Conservation (phyloP, 2,329 filamentous ascomycete species). For the Botrytis galanthina region DNA sequence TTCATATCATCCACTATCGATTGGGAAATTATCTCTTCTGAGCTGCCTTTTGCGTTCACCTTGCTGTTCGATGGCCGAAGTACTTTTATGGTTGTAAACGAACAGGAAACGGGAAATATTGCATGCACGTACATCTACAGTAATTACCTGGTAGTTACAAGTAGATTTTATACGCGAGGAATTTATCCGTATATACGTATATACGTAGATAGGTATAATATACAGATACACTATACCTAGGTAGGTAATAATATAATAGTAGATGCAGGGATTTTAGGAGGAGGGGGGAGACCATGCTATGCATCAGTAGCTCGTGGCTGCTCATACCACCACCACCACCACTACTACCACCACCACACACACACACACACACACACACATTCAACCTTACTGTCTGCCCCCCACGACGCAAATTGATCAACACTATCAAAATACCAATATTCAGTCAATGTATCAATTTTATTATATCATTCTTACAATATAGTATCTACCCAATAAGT, state of each 20-base stretch:
- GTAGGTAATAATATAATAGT: not conserved
- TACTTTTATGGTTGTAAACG: not conserved
- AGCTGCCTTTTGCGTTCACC: not conserved
- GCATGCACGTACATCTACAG: not conserved
- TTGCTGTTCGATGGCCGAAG: not conserved
- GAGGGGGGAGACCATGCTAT: not conserved
- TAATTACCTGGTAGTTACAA: not conserved
- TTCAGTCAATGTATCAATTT: not conserved
- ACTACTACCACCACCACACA: not conserved
- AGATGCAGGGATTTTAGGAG: not conserved
- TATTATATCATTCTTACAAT: not conserved
- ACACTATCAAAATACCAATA: not conserved
- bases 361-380: not conserved
- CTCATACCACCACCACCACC: not conserved
- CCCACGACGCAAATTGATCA: not conserved
- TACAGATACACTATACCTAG: not conserved
- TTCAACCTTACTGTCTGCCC: not conserved
- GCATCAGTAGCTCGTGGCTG: conserved; percentile 6
- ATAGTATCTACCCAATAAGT: not conserved
- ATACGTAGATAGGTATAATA: not conserved
- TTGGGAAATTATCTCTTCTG: not conserved
- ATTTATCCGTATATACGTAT: not conserved
- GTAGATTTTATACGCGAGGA: not conserved
- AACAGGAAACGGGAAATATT: not conserved
- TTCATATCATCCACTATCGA: not conserved